Evolutionary conservation across 179 eudicot species (phyloP).

Genomic region (Dionaea muscipula): DNA sequence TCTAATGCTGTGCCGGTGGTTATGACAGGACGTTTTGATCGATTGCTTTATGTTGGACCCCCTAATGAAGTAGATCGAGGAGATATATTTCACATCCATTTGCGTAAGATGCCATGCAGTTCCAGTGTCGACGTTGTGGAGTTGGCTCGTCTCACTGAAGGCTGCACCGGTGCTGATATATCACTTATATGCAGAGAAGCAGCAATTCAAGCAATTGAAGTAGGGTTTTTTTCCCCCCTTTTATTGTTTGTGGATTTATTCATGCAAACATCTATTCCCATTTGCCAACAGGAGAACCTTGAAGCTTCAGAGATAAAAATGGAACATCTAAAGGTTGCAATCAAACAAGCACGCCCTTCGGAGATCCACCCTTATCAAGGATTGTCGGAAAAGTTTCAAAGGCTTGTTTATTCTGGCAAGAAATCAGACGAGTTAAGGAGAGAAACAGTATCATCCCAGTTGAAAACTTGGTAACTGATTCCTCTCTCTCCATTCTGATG

Average conservation of each 20-base stretch:
- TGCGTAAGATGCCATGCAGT: conserved; percentile 55
- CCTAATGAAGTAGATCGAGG: conserved; percentile 59
- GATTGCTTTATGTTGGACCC: conserved; percentile 79
- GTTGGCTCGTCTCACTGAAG: conserved; percentile 60
- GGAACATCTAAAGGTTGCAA: conserved; percentile 62
- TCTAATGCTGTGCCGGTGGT: conserved; percentile 5
- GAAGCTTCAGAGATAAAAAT: conserved; percentile 56
- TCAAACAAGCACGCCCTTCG: conserved; percentile 50
- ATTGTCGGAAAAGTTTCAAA: conserved; percentile 53
- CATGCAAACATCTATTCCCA: conserved; percentile 1
- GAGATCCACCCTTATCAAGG: conserved; percentile 50
- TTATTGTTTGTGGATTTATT: not conserved
- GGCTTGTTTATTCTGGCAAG: conserved; percentile 40
- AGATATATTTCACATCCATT: conserved; percentile 65
- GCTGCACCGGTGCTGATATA: conserved; percentile 88
- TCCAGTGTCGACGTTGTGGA: conserved; percentile 49
- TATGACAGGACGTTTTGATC: conserved; percentile 78
- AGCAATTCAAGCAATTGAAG: conserved; percentile 64
- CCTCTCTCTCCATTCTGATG: not conserved
- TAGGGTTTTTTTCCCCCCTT: conserved; percentile 15
- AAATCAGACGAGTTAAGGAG: conserved; percentile 20
- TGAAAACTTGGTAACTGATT: conserved; percentile 26
- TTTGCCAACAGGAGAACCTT: conserved; percentile 42
- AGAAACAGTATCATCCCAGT: conserved; percentile 22
- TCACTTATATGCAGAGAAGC: conserved; percentile 73